These are phyloP conservation scores for Veloboletus limbatus DNA, from an alignment of 1,284 basidiomycete genomes.

Conservation along the genomic window DNA sequence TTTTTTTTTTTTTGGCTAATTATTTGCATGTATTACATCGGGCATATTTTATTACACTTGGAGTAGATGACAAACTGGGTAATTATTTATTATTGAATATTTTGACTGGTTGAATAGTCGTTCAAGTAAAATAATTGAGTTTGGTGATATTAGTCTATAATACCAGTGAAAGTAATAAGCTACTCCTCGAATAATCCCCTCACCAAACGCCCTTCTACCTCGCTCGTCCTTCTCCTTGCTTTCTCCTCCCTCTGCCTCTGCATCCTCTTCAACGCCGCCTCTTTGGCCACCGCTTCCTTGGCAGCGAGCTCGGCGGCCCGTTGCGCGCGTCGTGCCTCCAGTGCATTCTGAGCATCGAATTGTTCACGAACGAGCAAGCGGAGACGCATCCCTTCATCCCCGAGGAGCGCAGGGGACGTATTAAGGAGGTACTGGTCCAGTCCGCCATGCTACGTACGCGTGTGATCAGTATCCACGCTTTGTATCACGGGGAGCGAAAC, in stretches of 20 bases:
- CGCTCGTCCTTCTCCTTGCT: conserved; percentile 4
- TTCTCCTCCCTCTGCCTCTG: conserved; percentile 12
- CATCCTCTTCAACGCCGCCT: conserved; percentile 13
- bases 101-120: too few relatives aligned
- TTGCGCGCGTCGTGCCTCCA: conserved; percentile 19
- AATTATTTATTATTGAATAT: conserved; percentile 1
- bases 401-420: conserved; percentile 62
- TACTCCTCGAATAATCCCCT: conserved; percentile 20
- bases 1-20: conserved; percentile 2
- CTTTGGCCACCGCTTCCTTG: conserved; percentile 13
- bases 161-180: too few relatives aligned
- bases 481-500: conserved; percentile 20
- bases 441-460: conserved; percentile 57
- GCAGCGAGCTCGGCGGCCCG: conserved; percentile 20
- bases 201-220: conserved; percentile 13
- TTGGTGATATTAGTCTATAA: conserved; percentile 7
- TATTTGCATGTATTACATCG: background rate
- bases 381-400: conserved; percentile 73
- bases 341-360: conserved; percentile 28
- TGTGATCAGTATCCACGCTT: background rate
- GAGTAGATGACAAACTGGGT: conserved; percentile 2
- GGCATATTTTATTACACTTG: background rate
- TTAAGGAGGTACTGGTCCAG: conserved; percentile 75
- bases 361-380: conserved; percentile 55
- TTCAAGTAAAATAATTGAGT: conserved; percentile 1